phyloP scores from a whole-genome alignment of 2,329 filamentous ascomycete genomes.

The Sarocladiaceae sp. region DNA sequence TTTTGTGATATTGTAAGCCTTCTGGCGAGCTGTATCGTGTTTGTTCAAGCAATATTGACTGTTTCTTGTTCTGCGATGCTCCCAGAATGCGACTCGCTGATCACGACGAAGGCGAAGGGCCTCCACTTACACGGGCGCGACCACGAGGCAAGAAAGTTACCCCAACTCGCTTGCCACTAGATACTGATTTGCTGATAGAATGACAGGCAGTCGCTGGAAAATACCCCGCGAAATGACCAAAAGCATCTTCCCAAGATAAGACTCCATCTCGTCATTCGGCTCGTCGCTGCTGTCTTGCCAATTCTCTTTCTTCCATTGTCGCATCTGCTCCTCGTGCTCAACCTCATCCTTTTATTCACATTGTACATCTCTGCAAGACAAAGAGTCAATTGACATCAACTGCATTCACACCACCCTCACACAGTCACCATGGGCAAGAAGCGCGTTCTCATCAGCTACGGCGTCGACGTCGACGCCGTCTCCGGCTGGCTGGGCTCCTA shows the following conservation, averaged over 20 bases:
- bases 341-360: too few species aligned
- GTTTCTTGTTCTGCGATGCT: too few species aligned
- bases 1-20: neutral
- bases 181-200: neutral
- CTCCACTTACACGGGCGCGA: neutral
- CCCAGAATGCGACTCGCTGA: too few species aligned
- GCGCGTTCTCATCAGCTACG: conserved; percentile 47
- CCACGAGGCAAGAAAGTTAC: neutral
- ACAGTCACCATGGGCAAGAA: conserved; percentile 28
- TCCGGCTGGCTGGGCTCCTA: conserved; percentile 74
- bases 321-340: too few species aligned
- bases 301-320: too few species aligned
- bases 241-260: too few species aligned
- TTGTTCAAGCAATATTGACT: too few species aligned
- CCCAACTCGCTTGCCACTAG: neutral
- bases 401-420: neutral
- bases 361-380: too few species aligned
- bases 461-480: conserved; percentile 73
- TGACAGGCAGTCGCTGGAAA: neutral
- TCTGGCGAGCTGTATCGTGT: neutral
- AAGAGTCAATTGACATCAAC: too few species aligned
- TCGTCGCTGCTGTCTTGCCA: too few species aligned
- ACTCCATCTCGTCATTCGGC: too few species aligned
- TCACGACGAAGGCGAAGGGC: neutral
- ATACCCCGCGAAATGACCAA: neutral